Evolutionary conservation across 352 stramenopile species (phyloP).

Genomic region (Pythium folliculosum): DNA sequence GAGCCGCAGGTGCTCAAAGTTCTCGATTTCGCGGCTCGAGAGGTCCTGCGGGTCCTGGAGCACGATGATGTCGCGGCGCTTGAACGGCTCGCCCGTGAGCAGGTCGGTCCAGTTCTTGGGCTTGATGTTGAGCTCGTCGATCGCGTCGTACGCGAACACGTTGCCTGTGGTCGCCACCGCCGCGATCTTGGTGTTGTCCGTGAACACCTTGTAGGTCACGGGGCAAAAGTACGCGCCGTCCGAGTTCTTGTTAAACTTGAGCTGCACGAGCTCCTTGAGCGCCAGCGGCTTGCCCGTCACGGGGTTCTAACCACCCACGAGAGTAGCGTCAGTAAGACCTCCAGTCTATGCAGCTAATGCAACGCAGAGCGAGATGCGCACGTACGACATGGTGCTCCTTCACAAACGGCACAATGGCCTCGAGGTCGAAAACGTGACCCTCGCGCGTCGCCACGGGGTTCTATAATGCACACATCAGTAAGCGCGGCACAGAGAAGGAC

Average conservation of each 20-base stretch:
- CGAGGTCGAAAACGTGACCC: constrained; percentile 97
- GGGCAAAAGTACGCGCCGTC: constrained; percentile 87
- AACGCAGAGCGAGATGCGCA: background rate
- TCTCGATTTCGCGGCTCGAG: constrained; percentile 94
- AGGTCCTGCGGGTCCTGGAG: constrained; percentile 94
- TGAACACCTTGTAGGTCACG: constrained; percentile 97
- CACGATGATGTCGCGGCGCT: constrained; percentile 93
- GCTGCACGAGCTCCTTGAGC: constrained; percentile 94
- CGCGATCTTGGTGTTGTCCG: constrained; percentile 87
- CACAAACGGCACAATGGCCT: constrained; percentile 95
- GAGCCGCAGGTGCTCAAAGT: constrained; percentile 94
- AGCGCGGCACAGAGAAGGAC: too few relatives aligned
- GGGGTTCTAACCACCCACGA: constrained; percentile 81
- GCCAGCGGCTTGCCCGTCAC: constrained; percentile 91
- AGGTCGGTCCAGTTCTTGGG: constrained; percentile 97
- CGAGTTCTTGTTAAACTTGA: constrained; percentile 84
- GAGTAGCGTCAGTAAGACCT: background rate
- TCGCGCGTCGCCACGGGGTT: constrained; percentile 94
- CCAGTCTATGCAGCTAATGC: background rate
- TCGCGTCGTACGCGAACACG: constrained; percentile 96
- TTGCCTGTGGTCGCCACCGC: constrained; percentile 88
- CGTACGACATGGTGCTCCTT: constrained; percentile 93
- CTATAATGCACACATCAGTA: too few relatives aligned
- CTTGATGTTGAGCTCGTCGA: constrained; percentile 99
- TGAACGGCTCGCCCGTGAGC: constrained; percentile 91